Evolutionary conservation across 2,329 filamentous ascomycete species (phyloP), one percentile per base, ranked within the genome.

Genomic region (Fusarium fracticaudum): DNA sequence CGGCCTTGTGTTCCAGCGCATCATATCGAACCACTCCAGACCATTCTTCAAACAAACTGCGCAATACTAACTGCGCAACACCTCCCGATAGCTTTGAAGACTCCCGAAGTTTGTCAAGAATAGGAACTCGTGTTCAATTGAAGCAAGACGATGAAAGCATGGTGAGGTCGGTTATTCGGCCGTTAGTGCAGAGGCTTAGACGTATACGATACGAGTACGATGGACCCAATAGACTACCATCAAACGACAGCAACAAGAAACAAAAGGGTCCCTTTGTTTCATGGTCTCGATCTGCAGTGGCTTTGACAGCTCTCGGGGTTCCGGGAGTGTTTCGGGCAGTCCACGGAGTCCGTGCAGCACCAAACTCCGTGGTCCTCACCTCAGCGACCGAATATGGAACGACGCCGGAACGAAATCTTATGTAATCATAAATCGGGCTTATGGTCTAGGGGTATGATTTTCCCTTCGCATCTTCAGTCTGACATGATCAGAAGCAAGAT

Each of bases 391-490:
- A 4, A 66, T 67, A 58, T 66, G n/a, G 4, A 1, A 8, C 6
- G 1, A 3, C 17, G 7, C 1, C 3, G 12, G 4, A 10, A 2
- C 3, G 1, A 5, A 4, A 2, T 29, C 4, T 67, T 67, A 67
- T 33, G 50, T 67, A 67, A 67, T 67, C 64, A 59, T 47, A 41
- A 26, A 59, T 59, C 38, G 67, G 67, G 66, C 66, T 70, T 70
- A 70, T 70, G 66, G 66, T 70, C 67, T 70, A 70, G 67, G 67
- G 67, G 67, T 59, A 70, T 70, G 66, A 70, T 70, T 65, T 65
- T 70, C 67, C 58, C 67, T 70, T 70, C 67, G 66, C 67, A 70
- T 70, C 24, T 58, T 69, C 31, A 13, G 5, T 66, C 62, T 59
- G 37, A 44, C 31, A 6, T 2, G 18, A 9, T 38, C 31, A 58